phyloP scores from a whole-genome alignment of 495 filamentous ascomycete species.

The Astrothelium macrocarpum region DNA sequence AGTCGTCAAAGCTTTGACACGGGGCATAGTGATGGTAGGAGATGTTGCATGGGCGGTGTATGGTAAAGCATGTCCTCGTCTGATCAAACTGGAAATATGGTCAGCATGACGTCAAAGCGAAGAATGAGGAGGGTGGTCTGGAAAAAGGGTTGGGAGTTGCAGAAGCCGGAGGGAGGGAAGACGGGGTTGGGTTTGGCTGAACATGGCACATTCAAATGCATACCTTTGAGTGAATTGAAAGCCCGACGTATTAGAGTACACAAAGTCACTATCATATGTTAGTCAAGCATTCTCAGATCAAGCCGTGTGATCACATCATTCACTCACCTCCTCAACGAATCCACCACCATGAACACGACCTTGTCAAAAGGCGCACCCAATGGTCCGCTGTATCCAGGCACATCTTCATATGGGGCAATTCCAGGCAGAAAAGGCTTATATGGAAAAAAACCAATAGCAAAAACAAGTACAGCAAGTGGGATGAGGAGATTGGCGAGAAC shows the following conservation, averaged over 20 bases:
- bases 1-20: constrained; percentile 94
- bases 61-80: constrained; percentile 69
- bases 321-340: constrained; percentile 76
- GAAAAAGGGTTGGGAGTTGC: too few species aligned
- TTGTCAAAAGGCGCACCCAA: constrained; percentile 66
- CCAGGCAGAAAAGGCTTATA: constrained; percentile 91
- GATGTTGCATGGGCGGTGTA: constrained; percentile 95
- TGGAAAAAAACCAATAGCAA: constrained; percentile 91
- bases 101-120: too few species aligned
- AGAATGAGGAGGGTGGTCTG: too few species aligned
- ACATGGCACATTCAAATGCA: too few species aligned
- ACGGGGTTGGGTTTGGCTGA: too few species aligned
- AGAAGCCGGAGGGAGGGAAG: not conserved
- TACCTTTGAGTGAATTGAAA: constrained; percentile 87
- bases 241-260: constrained; percentile 70
- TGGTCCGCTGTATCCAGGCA: not conserved
- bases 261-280: constrained; percentile 66
- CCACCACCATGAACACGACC: constrained; percentile 94
- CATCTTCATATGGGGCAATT: constrained; percentile 36
- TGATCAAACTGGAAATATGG: constrained; percentile 62
- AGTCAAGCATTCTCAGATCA: not conserved
- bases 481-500: constrained; percentile 62
- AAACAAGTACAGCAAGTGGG: constrained; percentile 65
- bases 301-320: not conserved
- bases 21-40: constrained; percentile 96